Evolutionary conservation across 257 asterid genomes (phyloP).

Genomic region (Eustoma russellianum): DNA sequence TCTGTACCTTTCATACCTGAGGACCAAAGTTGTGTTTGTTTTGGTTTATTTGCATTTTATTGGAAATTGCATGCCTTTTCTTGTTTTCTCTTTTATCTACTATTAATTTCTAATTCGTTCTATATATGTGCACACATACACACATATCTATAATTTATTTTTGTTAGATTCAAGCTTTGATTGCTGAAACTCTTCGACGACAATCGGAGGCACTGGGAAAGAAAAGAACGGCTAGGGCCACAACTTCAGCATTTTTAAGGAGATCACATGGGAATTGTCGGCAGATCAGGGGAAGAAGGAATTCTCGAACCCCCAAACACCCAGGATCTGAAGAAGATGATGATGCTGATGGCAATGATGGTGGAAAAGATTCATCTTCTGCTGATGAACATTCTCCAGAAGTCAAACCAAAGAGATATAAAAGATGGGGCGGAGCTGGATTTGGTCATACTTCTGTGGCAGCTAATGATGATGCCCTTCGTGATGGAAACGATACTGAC

Average conservation of each 20-base stretch:
- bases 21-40: too few relatives aligned
- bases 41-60: not conserved
- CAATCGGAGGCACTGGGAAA: slow-evolving; percentile 94
- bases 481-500: slow-evolving; percentile 63
- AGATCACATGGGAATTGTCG: slow-evolving; percentile 50
- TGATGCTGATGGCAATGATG: slow-evolving; percentile 55
- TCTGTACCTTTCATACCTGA: too few relatives aligned
- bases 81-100: too few relatives aligned
- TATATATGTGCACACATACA: too few relatives aligned
- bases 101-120: too few relatives aligned
- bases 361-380: slow-evolving; percentile 86
- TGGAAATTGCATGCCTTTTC: too few relatives aligned
- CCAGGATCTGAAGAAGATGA: slow-evolving; percentile 77
- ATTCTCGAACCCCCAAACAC: slow-evolving; percentile 43
- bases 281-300: slow-evolving; percentile 59
- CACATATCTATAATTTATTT: not conserved
- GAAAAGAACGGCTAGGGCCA: slow-evolving; percentile 56
- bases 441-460: slow-evolving; percentile 52
- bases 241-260: slow-evolving; percentile 49
- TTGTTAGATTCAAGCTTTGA: slow-evolving; percentile 79
- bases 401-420: slow-evolving; percentile 56
- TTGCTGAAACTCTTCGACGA: slow-evolving; percentile 79
- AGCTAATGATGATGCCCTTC: slow-evolving; percentile 44
- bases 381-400: slow-evolving; percentile 68
- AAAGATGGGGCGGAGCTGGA: slow-evolving; percentile 56